Conservation (phyloP, 805 yeast genomes). For the Candida sonorensis region DNA sequence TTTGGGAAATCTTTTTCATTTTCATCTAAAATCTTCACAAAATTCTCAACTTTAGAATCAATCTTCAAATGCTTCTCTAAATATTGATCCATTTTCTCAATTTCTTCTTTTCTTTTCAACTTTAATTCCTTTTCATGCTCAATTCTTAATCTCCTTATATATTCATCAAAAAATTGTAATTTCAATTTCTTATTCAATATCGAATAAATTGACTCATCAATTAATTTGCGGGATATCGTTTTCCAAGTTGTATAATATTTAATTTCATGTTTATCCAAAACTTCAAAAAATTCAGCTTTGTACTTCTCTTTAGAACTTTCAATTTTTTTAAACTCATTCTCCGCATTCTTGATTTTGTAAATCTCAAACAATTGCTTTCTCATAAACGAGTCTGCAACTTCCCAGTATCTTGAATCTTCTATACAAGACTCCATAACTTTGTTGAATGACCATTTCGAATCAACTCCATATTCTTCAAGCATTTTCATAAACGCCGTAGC, state of each 20-base stretch:
- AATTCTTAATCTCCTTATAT: conserved; percentile 32
- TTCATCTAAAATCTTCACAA: no score
- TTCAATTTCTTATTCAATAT: conserved; percentile 53
- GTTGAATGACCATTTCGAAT: conserved; percentile 70
- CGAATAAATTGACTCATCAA: conserved; percentile 62
- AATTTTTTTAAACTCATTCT: conserved; percentile 46
- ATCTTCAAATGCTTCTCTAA: no score
- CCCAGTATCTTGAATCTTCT: conserved; percentile 61
- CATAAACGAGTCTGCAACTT: conserved; percentile 49
- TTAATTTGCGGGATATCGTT: conserved; percentile 43
- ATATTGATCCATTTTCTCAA: no score
- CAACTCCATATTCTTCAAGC: conserved; percentile 51
- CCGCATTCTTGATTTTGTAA: conserved; percentile 44
- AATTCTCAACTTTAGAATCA: no score
- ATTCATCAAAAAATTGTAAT: conserved; percentile 46
- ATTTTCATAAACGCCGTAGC: conserved; percentile 42
- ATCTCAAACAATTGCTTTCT: conserved; percentile 61
- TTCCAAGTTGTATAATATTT: conserved; percentile 59
- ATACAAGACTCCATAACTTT: conserved; percentile 54
- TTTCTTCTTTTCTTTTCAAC: conserved; percentile 27
- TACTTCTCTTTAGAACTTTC: conserved; percentile 49
- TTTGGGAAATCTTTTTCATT: conserved; percentile 7
- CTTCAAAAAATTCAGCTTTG: conserved; percentile 42
- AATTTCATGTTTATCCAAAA: conserved; percentile 37
- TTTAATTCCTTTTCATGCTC: conserved; percentile 23